Base-by-base conservation (phyloP, 2,329 filamentous ascomycete genomes). In the Colletotrichum tamarilloi region DNA sequence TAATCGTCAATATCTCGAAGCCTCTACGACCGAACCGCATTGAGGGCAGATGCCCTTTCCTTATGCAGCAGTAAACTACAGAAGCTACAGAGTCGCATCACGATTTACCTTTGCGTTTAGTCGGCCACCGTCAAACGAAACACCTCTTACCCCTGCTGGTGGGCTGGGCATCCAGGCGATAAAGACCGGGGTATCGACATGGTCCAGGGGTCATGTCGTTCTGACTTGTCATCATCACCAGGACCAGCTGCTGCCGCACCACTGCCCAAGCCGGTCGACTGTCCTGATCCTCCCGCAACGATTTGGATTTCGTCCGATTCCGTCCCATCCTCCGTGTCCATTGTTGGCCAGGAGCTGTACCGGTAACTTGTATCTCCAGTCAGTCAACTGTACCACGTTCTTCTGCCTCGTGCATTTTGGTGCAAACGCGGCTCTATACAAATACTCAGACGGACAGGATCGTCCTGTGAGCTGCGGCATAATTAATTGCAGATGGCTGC, bases 281-380 rank as follows among this genome's bases (percentile, higher is more conserved):
- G 42, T 62, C 58, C 42, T 62, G 42, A 22, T 62, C 55, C 55
- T 46, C 62, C 68, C 30, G 38, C 59, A 69, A 46, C 59, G 26
- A 53, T 46, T 32, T 58, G 52, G 28, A 58, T 62, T 72, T 72
- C 66, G 59, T 72, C 70, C 42, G 66, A 72, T 69, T 30, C 19
- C 32, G 14, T 53, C 67, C 26, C 52, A 26, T 58, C 68, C 38
- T 62, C 57, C 38, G 46, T 57, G 28, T 38, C 49, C 7, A 22
- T 30, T 16, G n/a, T 62, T 68, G 26, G 49, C 55, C 22, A 38
- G 5, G 26, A 38, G 46, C n/a, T 26, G 46, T 7, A 38, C 14
- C 4, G 28, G 19, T 38, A 28, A n/a, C 38, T 42, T 42, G 38
- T 32, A 46, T 64, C n/a, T 42, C 32, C 53, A 71, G 56, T 28